Evolutionary conservation across 208 protist species (phyloP).

Genomic region (Tritrichomonas musculus): DNA sequence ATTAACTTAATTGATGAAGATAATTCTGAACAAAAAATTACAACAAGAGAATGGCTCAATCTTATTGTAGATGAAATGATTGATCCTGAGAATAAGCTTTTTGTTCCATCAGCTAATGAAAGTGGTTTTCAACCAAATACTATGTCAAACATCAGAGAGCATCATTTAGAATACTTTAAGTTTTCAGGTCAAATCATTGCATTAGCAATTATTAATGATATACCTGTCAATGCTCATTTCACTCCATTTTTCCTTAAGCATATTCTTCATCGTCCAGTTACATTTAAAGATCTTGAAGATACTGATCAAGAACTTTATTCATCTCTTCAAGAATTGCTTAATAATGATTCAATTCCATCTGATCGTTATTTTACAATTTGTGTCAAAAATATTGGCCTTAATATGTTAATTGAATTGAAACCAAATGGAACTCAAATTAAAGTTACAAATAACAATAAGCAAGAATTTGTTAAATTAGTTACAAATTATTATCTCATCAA

Average conservation of each 20-base stretch:
- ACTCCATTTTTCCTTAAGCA: constrained; percentile 92
- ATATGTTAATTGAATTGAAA: constrained; percentile 75
- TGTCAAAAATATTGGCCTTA: constrained; percentile 77
- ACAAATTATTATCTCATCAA: constrained; percentile 77
- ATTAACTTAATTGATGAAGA: constrained; percentile 45
- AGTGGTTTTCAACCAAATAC: constrained; percentile 83
- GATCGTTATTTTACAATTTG: constrained; percentile 83
- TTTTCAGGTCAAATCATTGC: constrained; percentile 69
- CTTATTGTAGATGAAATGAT: constrained; percentile 38
- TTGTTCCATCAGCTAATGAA: constrained; percentile 38
- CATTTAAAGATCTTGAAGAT: constrained; percentile 84
- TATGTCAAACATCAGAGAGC: constrained; percentile 78
- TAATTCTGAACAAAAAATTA: no score
- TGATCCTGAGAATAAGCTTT: constrained; percentile 42
- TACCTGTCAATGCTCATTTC: constrained; percentile 88
- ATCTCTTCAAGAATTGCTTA: constrained; percentile 77
- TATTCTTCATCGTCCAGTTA: constrained; percentile 77
- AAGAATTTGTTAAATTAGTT: constrained; percentile 85
- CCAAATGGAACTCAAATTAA: constrained; percentile 72
- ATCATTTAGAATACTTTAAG: constrained; percentile 92
- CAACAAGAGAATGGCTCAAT: constrained; percentile 45
- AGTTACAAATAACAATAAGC: constrained; percentile 89
- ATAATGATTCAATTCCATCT: constrained; percentile 73
- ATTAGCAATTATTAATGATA: constrained; percentile 69
- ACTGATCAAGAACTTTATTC: constrained; percentile 84